Conservation (phyloP, 2,329 filamentous ascomycete species). For the Drechslerella stenobrocha region DNA sequence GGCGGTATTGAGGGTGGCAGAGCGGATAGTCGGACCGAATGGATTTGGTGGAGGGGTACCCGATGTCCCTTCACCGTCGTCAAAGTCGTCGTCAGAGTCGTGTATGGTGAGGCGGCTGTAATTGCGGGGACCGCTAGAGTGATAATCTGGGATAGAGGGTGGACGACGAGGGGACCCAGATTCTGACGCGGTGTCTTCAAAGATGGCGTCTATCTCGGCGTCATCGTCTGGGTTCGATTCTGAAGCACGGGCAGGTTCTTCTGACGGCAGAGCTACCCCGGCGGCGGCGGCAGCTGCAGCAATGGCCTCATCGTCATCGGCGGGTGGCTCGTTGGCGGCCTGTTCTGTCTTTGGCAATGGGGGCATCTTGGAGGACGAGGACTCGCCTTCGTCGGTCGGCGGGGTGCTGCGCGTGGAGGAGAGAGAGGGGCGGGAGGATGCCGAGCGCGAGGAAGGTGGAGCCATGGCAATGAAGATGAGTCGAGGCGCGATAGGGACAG, state of each 20-base stretch:
- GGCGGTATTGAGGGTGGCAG: slow-evolving; percentile 39
- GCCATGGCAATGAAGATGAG: slow-evolving; percentile 34
- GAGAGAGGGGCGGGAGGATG: slow-evolving; percentile 44
- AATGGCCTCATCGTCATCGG: slow-evolving; percentile 12
- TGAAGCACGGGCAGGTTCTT: slow-evolving; percentile 19
- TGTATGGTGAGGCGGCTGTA: slow-evolving; percentile 24
- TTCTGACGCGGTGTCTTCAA: slow-evolving; percentile 41
- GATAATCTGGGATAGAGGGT: slow-evolving; percentile 40
- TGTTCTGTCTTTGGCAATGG: slow-evolving; percentile 4
- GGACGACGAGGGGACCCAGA: slow-evolving; percentile 32
- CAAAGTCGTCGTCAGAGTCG: slow-evolving; percentile 25
- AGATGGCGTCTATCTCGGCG: slow-evolving; percentile 45
- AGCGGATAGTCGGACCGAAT: slow-evolving; percentile 39
- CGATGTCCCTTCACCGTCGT: slow-evolving; percentile 6
- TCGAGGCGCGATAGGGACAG: slow-evolving; percentile 14
- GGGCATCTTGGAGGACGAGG: slow-evolving; percentile 28
- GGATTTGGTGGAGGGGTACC: slow-evolving; percentile 38
- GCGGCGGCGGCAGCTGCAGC: slow-evolving; percentile 14
- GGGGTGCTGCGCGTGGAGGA: slow-evolving; percentile 43
- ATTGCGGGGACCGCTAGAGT: slow-evolving; percentile 36
- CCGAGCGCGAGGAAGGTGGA: slow-evolving; percentile 34
- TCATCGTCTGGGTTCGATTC: slow-evolving; percentile 28
- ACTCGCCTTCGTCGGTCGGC: slow-evolving; percentile 44
- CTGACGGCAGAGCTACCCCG: slow-evolving; percentile 27
- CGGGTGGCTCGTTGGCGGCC: neutral